A percentile compares a stretch with the other conserved stretches of the same genome.
These are phyloP conservation scores for Zygoascus tannicola DNA, from an alignment of 805 yeast species.

Conservation along the genomic window DNA sequence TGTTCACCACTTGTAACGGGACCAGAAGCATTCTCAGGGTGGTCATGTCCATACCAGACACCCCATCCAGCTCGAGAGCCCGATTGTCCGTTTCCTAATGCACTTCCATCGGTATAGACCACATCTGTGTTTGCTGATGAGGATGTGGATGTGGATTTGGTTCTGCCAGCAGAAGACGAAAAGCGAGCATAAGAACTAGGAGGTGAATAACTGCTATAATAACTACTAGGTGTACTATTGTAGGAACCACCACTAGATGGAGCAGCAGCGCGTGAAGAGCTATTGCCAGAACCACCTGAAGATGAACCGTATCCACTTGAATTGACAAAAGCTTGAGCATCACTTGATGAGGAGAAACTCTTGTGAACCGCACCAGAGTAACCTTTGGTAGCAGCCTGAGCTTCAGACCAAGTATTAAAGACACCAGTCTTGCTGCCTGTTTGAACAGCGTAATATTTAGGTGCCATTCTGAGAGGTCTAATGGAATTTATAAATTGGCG, in stretches of 20 bases:
- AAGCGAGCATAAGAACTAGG: constrained; percentile 4
- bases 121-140: not conserved
- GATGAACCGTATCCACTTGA: constrained; percentile 4
- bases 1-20: constrained; percentile 42
- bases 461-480: not conserved
- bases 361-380: constrained; percentile 48
- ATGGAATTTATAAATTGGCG: too few relatives aligned
- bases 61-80: constrained; percentile 59
- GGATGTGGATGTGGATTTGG: too few relatives aligned
- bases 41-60: constrained; percentile 52
- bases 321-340: constrained; percentile 41
- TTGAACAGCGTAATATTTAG: constrained; percentile 44
- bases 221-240: constrained; percentile 2
- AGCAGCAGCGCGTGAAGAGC: too few relatives aligned
- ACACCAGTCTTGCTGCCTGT: constrained; percentile 50
- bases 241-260: not conserved
- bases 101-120: constrained; percentile 74
- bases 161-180: constrained; percentile 3
- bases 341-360: constrained; percentile 39
- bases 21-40: constrained; percentile 45
- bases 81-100: constrained; percentile 46
- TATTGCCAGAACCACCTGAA: constrained; percentile 2
- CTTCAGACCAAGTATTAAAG: constrained; percentile 47
- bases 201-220: constrained; percentile 1
- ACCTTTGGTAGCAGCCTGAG: constrained; percentile 40